Base-by-base conservation (phyloP, 805 yeast species). In the Cyberlindnera saturnus region DNA sequence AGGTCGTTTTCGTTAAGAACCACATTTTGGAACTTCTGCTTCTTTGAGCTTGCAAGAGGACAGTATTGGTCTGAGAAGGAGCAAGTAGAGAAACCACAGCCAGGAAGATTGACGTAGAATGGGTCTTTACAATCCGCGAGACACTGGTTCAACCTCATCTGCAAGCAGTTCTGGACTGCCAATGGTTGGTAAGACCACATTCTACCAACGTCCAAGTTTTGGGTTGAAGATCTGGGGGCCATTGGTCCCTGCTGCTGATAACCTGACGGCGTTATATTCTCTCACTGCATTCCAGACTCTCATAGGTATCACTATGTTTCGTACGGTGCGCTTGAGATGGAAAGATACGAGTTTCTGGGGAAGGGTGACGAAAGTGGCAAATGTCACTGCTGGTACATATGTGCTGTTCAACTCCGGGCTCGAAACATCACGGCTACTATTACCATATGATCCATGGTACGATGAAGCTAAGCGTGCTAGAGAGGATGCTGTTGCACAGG, bases 141-240 rank as follows among this genome's bases (percentile, higher is more conserved):
- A 38, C 23, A 34, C 42, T 13, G 32, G 29, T 26, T 23, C 35
- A 6, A 28, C 34, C 1, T 28, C 34, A 8, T 16, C 31, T 33
- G 19, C 19, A 13, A n/a, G 18, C 23, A 32, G 36, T 8, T 29
- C 38, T 7, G 36, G 13, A 8, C n/a, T 38, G 10, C 40, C 40
- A 3, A 35, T 34, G 19, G 30, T 20, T 17, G 35, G 28, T n/a
- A 48, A 44, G 42, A 32, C 41, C 20, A 30, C 34, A 2, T 54
- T 55, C 36, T 47, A 62, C 40, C 62, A 69, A 36, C 62, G 74
- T 46, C 89, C 89, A 3, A 74, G 77, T 41, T 57, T 79, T 18
- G 87, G 86, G 0, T 65, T 82, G 41, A 64, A 66, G 48, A 52
- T 79, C 30, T 79, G 86, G 81, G 86, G 89, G 1, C 88, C 88